A percentile compares a stretch with the other conserved stretches of the same genome.
Conservation (phyloP, 1,139 yeast species). For the Debaryomycetaceae sp. region DNA sequence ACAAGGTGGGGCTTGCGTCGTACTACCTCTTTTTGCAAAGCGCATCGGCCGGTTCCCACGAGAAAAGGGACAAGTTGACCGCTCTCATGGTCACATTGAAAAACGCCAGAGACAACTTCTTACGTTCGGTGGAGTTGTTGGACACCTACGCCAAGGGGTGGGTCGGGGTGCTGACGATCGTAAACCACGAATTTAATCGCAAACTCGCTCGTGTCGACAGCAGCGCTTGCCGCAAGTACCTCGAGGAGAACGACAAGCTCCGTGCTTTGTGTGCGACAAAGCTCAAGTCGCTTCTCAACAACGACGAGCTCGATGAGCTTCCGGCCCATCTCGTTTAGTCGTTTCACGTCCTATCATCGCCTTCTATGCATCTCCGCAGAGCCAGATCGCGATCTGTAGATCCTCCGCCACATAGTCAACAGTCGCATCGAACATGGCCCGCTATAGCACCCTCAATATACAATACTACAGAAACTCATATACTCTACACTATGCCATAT, state of each 20-base stretch:
- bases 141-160: constrained; percentile 69
- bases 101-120: constrained; percentile 50
- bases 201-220: constrained; percentile 15
- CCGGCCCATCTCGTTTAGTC: neutral
- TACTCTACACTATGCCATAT: too few relatives aligned
- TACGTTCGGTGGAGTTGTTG: constrained; percentile 73
- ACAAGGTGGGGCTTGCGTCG: constrained; percentile 48
- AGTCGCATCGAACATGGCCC: too few relatives aligned
- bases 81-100: constrained; percentile 24
- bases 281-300: constrained; percentile 14
- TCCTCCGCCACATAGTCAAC: too few relatives aligned
- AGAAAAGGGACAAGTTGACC: constrained; percentile 22
- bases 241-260: constrained; percentile 21
- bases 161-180: constrained; percentile 59
- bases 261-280: constrained; percentile 15
- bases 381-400: too few relatives aligned
- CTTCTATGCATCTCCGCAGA: too few relatives aligned
- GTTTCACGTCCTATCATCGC: neutral
- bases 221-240: constrained; percentile 16
- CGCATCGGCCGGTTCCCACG: constrained; percentile 9
- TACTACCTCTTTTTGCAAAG: constrained; percentile 24
- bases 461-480: too few relatives aligned
- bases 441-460: too few relatives aligned
- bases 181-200: constrained; percentile 18
- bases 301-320: constrained; percentile 1